Percentiles rank a stretch among this genome's conserved stretches.
Evolutionary conservation across 306 rosid genomes (phyloP).

Genomic region (Quercus engelmannii): DNA sequence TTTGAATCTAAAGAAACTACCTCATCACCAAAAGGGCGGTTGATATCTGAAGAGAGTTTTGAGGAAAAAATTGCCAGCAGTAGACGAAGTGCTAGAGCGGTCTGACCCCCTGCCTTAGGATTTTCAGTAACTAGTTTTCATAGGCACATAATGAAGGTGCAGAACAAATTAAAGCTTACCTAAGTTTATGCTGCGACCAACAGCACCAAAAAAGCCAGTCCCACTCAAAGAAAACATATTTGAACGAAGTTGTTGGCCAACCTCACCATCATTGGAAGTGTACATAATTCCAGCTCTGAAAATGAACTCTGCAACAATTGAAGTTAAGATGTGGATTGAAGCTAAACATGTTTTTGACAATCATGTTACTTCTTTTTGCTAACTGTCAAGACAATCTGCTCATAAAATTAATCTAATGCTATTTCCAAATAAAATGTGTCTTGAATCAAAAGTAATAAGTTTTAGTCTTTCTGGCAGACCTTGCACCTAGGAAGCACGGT

Average conservation of each 20-base stretch:
- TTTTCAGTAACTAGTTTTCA: constrained; percentile 1
- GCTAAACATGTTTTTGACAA: constrained; percentile 12
- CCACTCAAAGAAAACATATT: constrained; percentile 88
- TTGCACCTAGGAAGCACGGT: neutral
- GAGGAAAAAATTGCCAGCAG: constrained; percentile 87
- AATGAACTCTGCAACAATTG: constrained; percentile 61
- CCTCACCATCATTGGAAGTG: constrained; percentile 43
- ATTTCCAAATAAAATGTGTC: neutral
- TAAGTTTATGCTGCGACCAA: constrained; percentile 85
- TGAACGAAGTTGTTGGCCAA: constrained; percentile 52
- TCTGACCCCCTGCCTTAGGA: constrained; percentile 70
- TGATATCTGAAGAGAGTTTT: constrained; percentile 66
- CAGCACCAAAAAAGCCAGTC: constrained; percentile 74
- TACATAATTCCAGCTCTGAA: constrained; percentile 99
- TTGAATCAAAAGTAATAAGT: neutral
- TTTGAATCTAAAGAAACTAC: constrained; percentile 28
- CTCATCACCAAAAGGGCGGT: constrained; percentile 92
- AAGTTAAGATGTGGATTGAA: constrained; percentile 50
- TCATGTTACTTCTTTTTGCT: neutral
- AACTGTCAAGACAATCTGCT: neutral
- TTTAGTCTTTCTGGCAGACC: neutral
- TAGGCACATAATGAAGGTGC: neutral
- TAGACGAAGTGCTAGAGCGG: constrained; percentile 80
- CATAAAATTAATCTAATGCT: neutral
- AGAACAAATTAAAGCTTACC: constrained; percentile 41